Evolutionary conservation across 1,284 basidiomycete species (phyloP), one percentile per base, ranked within the genome.

Genomic region (Athelia sp.): DNA sequence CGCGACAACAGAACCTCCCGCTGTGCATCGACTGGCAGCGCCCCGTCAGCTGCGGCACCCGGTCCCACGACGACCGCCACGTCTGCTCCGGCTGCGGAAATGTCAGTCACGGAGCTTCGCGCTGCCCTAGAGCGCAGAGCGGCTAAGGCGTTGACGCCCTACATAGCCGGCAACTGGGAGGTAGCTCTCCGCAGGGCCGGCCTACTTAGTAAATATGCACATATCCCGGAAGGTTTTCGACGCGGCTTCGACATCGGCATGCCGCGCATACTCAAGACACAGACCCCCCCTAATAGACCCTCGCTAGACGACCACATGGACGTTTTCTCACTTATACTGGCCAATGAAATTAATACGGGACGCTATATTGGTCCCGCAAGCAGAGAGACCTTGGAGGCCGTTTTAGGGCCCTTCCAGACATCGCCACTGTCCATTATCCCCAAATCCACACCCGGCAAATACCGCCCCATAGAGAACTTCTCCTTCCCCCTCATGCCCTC

Each of bases 261-360:
- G n/a, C 61, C 52, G 2, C 8, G 4, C 0, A 58, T 66, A 22
- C 19, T 2, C 1, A 6, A 14, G n/a, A 63, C 64, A 1, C 56
- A 46, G 42, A 54, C 62, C 1, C 65, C 66, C 2, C 52, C 52
- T 48, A 72, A 71, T 58, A n/a, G 15, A 40, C 36, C 15, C 6
- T 40, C 36, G 15, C 9, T 29, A 13, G 13, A 4, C 6, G 26
- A 29, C 6, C 26, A 29, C 26, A 29, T 29, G 13, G 6, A 29
- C 6, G 6, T 6, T 29, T 29, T 29, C 13, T 29, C 26, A 29
- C 4, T 13, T 29, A 29, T 29, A 4, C 13, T 29, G 13, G 26
- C 4, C 6, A 4, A 13, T 29, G 6, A 29, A 13, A 29, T 29
- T 29, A 13, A 4, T 6, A 13, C 26, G 26, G 26, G 26, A 29